These are phyloP conservation scores for Miscanthus lutarioriparius DNA, from an alignment of 176 grass and related monocot species.

Conservation along the genomic window DNA sequence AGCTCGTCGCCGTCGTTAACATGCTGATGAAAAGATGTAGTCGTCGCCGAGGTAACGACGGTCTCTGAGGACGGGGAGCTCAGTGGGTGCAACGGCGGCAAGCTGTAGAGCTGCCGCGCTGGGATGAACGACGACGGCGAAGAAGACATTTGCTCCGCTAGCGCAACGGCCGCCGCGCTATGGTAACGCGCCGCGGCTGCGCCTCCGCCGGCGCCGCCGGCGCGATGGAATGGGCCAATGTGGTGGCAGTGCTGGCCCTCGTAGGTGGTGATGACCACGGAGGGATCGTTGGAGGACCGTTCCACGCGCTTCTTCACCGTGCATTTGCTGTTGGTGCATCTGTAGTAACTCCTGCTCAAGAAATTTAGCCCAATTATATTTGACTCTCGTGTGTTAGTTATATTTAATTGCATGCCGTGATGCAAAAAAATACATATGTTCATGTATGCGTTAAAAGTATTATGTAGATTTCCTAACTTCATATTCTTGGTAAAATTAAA, in stretches of 20 bases:
- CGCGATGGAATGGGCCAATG: slow-evolving; percentile 50
- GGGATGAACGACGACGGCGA: slow-evolving; percentile 30
- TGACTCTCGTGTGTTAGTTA: not conserved
- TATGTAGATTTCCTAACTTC: too few species aligned
- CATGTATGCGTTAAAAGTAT: not conserved
- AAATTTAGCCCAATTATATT: not conserved
- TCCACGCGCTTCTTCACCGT: slow-evolving; percentile 95
- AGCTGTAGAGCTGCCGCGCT: slow-evolving; percentile 27
- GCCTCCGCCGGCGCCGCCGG: not conserved
- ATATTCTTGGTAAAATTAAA: not conserved
- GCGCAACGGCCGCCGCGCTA: slow-evolving; percentile 34
- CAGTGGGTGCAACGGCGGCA: slow-evolving; percentile 32
- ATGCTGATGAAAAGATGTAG: slow-evolving; percentile 24
- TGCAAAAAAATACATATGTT: not conserved
- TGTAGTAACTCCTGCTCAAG: slow-evolving; percentile 82
- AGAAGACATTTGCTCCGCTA: slow-evolving; percentile 51
- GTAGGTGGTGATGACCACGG: slow-evolving; percentile 90
- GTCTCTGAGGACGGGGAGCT: slow-evolving; percentile 20
- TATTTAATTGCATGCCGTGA: not conserved
- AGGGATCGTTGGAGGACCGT: slow-evolving; percentile 66
- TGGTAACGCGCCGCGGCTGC: slow-evolving; percentile 25
- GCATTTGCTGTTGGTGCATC: slow-evolving; percentile 87
- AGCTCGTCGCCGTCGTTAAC: slow-evolving; percentile 6
- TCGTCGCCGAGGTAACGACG: not conserved
- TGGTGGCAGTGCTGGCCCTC: slow-evolving; percentile 93